Evolutionary conservation across 805 yeast genomes (phyloP), one percentile per base, ranked within the genome.

Genomic region (Candida arabinofermentans): DNA sequence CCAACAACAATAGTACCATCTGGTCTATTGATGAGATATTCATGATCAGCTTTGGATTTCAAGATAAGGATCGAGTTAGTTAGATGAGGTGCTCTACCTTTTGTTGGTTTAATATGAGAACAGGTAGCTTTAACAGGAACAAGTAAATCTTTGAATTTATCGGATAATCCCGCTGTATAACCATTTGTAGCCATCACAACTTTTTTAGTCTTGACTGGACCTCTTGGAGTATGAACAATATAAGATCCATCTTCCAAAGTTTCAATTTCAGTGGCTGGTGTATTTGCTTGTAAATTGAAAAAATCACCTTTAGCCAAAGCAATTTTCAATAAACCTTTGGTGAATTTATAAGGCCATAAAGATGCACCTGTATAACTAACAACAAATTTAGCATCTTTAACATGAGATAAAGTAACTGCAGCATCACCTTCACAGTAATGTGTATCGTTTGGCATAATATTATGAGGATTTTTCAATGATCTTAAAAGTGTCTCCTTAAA

Each of bases 271-370:
- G 24, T 9, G 6, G 22, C 39, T 8, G 39, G 39, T 8, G 39
- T 36, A 16, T 36, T 36, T 7, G 39, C n/a, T 29, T 36, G 39
- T 16, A 36, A 9, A 22, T 36, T 36, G 5, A 22, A 48, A 12
- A 18, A 19, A n/a, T 29, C 32, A 12, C 74, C 74, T n/a, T 53
- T 50, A 8, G 42, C 42, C 2, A 69, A 51, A 19, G 60, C 48
- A 18, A 47, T 47, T 44, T 61, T 53, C 34, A 70, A 47, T 5
- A 72, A 44, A 1, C 60, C 57, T 5, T 58, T 55, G 38, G 67
- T 62, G 12, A 72, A 54, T 45, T 65, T 65, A 56, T 71, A 67
- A 6, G 75, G 72, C 63, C 73, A 70, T 40, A 71, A 53, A 5
- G 67, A 64, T 3, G 69, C 68, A 5, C 72, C 73, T 6, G 72